These are phyloP conservation scores for Ogataea neopini DNA, from an alignment of 805 yeast genomes.

Conservation along the genomic window DNA sequence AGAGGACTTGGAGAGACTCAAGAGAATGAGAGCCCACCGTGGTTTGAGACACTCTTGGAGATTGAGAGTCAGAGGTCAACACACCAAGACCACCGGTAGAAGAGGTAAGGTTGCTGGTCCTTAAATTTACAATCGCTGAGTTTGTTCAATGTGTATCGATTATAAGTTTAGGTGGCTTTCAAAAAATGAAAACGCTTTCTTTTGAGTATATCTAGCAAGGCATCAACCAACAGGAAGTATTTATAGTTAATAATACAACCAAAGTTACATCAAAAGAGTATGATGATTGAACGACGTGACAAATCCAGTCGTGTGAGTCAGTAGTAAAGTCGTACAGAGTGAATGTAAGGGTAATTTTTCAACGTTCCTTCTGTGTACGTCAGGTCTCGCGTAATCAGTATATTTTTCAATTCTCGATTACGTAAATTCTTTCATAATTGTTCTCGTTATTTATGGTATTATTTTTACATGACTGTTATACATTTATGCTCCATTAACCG, in stretches of 20 bases:
- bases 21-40: constrained; percentile 99
- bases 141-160: constrained; percentile 6
- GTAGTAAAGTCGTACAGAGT: too few relatives aligned
- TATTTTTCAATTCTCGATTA: not conserved
- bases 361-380: not conserved
- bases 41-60: constrained; percentile 99
- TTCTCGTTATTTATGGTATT: not conserved
- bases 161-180: constrained; percentile 11
- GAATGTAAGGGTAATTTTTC: too few relatives aligned
- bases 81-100: constrained; percentile 99
- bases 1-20: constrained; percentile 99
- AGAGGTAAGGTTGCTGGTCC: constrained; percentile 62
- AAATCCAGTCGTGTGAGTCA: too few relatives aligned
- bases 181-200: constrained; percentile 10
- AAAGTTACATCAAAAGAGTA: constrained; percentile 4
- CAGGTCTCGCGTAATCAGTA: too few relatives aligned
- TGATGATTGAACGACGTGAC: too few relatives aligned
- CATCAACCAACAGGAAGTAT: constrained; percentile 7
- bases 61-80: constrained; percentile 99
- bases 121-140: constrained; percentile 8
- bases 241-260: constrained; percentile 5
- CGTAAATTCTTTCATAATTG: not conserved
- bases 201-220: constrained; percentile 7
- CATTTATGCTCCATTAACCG: constrained; percentile 3
- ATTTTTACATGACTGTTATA: not conserved